These are phyloP conservation scores for Globisporangium recalcitrans DNA, from an alignment of 352 stramenopile genomes.

Conservation along the genomic window DNA sequence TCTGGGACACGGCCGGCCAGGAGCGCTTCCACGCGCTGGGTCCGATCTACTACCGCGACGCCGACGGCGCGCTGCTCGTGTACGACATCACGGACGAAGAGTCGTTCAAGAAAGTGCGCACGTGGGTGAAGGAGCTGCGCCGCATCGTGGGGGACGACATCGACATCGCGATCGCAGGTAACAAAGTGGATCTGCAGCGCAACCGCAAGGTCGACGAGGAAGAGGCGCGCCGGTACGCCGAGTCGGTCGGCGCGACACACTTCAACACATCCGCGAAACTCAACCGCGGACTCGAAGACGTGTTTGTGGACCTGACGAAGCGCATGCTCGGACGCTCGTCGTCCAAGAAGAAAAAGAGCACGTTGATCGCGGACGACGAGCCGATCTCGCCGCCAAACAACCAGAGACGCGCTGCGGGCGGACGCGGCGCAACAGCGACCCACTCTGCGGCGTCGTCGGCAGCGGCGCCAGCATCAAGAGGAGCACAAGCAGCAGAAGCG, in stretches of 20 bases:
- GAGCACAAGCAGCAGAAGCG: constrained; percentile 1
- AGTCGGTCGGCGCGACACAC: constrained; percentile 83
- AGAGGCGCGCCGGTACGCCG: constrained; percentile 81
- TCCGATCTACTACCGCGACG: constrained; percentile 90
- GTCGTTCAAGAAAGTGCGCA: constrained; percentile 90
- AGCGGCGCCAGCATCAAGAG: constrained; percentile 1
- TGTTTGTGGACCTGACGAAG: constrained; percentile 88
- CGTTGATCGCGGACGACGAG: constrained; percentile 77
- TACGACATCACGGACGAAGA: constrained; percentile 92
- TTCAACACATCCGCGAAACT: constrained; percentile 91
- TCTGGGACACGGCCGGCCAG: constrained; percentile 87
- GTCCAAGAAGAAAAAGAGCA: constrained; percentile 75
- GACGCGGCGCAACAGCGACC: constrained; percentile 13
- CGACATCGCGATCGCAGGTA: constrained; percentile 89
- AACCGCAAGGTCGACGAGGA: constrained; percentile 85
- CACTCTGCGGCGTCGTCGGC: constrained; percentile 14
- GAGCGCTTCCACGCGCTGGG: constrained; percentile 85
- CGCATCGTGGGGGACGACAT: constrained; percentile 90
- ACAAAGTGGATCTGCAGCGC: constrained; percentile 90
- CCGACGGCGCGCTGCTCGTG: constrained; percentile 84
- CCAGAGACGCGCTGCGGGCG: constrained; percentile 9
- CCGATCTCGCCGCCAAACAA: constrained; percentile 24
- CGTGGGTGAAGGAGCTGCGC: constrained; percentile 90
- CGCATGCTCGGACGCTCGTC: constrained; percentile 64
- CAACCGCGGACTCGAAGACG: constrained; percentile 89